Evolutionary conservation across 2,329 filamentous ascomycete genomes (phyloP).

Genomic region (Trichoderma koningii): DNA sequence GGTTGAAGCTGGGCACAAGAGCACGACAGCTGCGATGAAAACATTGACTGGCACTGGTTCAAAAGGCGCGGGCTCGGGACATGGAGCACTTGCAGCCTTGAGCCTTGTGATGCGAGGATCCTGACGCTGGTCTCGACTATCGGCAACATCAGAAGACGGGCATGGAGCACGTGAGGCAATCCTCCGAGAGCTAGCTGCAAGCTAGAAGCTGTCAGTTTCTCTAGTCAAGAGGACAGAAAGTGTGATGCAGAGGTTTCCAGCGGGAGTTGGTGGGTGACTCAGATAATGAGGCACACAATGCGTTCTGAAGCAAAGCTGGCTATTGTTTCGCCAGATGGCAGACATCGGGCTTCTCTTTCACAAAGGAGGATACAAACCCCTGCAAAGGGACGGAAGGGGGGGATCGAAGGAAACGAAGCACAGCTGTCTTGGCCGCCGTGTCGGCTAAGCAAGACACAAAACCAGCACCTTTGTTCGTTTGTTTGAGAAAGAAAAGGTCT

Average conservation of each 20-base stretch:
- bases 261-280: no score
- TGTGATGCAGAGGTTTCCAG: not conserved
- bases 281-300: not conserved
- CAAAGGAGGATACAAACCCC: not conserved
- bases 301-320: not conserved
- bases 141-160: not conserved
- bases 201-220: not conserved
- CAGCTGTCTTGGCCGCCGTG: not conserved
- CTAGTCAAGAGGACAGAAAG: slow-evolving; percentile 12
- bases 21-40: slow-evolving; percentile 40
- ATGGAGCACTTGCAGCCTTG: slow-evolving; percentile 4
- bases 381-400: not conserved
- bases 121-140: not conserved
- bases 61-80: not conserved
- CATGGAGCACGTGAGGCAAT: slow-evolving; percentile 7
- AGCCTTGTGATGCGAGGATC: slow-evolving; percentile 5
- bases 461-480: not conserved
- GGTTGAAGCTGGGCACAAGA: slow-evolving; percentile 44
- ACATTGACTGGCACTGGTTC: slow-evolving; percentile 18
- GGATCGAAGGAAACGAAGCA: not conserved
- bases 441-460: slow-evolving; percentile 3
- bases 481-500: not conserved
- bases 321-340: not conserved
- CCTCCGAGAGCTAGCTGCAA: not conserved
- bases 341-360: not conserved